A percentile compares a stretch with the other conserved stretches of the same genome.
Conservation (phyloP, 2,329 filamentous ascomycete species). For the Paecilomyces variotii region DNA sequence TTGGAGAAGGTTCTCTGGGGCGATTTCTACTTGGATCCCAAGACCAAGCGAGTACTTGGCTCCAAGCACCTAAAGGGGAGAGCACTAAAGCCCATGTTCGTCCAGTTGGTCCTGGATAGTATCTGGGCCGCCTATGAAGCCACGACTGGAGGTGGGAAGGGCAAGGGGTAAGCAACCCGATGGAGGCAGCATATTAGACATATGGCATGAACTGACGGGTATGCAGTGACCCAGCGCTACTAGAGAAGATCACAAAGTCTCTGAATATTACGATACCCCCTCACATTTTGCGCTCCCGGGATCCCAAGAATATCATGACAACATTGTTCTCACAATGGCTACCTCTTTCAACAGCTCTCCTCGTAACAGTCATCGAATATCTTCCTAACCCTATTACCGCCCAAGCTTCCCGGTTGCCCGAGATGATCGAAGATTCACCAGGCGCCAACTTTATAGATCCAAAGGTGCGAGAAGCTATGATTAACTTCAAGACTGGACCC, state of each 20-base stretch:
- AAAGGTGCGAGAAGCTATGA: conserved; percentile 69
- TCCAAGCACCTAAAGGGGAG: conserved; percentile 90
- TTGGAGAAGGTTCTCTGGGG: conserved; percentile 96
- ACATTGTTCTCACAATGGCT: conserved; percentile 86
- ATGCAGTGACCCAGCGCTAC: conserved; percentile 60
- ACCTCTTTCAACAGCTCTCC: conserved; percentile 79
- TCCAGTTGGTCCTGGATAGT: conserved; percentile 89
- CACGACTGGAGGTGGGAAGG: conserved; percentile 71
- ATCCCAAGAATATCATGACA: conserved; percentile 74
- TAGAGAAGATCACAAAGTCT: conserved; percentile 94
- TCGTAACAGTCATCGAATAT: conserved; percentile 91
- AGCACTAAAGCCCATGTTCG: conserved; percentile 90
- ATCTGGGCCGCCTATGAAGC: conserved; percentile 95
- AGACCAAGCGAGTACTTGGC: conserved; percentile 86
- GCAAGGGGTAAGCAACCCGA: conserved; percentile 59
- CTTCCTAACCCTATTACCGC: conserved; percentile 75
- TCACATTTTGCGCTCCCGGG: conserved; percentile 76
- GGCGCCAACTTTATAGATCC: conserved; percentile 63
- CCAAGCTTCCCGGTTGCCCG: conserved; percentile 71
- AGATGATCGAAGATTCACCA: conserved; percentile 70
- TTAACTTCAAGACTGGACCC: conserved; percentile 62
- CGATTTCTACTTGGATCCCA: conserved; percentile 91
- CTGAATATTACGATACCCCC: conserved; percentile 73
- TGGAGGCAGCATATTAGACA: conserved; percentile 14
- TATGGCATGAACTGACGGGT: conserved; percentile 24